Evolutionary conservation across 2,329 filamentous ascomycete species (phyloP).

Genomic region (Tolypocladium sp.): DNA sequence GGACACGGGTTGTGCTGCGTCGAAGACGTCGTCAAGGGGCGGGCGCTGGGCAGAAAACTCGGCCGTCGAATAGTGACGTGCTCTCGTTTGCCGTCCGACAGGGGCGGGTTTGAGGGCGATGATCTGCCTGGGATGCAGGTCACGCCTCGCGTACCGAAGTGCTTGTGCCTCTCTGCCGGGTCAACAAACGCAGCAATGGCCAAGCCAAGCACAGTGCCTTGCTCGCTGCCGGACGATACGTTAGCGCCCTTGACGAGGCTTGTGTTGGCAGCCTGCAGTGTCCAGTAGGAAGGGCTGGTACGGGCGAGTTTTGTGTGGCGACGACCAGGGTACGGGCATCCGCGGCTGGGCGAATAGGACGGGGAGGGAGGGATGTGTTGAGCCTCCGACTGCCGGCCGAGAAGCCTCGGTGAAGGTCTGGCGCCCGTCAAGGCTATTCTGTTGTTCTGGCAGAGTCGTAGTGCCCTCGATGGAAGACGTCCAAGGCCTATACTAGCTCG

Average conservation of each 20-base stretch:
- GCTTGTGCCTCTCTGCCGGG: background rate
- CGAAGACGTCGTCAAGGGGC: slow-evolving; percentile 2
- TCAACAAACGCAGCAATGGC: background rate
- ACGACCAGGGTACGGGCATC: slow-evolving; percentile 2
- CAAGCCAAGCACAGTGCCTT: background rate
- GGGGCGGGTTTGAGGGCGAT: background rate
- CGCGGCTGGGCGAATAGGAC: background rate
- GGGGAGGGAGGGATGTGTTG: background rate
- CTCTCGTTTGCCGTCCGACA: background rate
- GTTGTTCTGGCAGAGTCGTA: background rate
- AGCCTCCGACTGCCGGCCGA: background rate
- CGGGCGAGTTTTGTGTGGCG: slow-evolving; percentile 5
- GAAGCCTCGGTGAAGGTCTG: background rate
- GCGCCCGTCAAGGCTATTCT: no score
- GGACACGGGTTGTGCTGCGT: background rate
- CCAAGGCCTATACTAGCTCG: slow-evolving; percentile 1
- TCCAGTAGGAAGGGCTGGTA: slow-evolving; percentile 1
- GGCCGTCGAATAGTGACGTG: background rate
- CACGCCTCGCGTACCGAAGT: background rate
- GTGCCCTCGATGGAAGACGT: background rate
- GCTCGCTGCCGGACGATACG: background rate
- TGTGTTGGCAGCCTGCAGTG: slow-evolving; percentile 1
- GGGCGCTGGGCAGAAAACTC: background rate
- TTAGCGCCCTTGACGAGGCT: slow-evolving; percentile 1
- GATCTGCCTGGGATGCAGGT: background rate